Evolutionary conservation across 257 asterid species (phyloP).

Genomic region (Ilex aquifolium): DNA sequence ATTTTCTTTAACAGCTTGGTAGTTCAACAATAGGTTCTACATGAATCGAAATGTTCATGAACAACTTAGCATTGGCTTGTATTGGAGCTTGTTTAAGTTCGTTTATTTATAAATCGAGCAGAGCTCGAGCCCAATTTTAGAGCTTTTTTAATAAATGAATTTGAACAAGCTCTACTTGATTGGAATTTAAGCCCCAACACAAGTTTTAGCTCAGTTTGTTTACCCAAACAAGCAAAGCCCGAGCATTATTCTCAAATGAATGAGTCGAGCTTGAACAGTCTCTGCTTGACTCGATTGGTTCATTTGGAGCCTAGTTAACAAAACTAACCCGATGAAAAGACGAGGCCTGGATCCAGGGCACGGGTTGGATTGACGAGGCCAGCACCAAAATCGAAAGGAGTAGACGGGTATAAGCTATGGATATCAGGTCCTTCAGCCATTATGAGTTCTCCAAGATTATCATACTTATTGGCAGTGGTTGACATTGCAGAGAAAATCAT

Average conservation of each 20-base stretch:
- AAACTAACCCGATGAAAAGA: conserved; percentile 53
- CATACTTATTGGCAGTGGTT: conserved; percentile 69
- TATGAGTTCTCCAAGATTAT: conserved; percentile 72
- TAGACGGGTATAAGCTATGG: conserved; percentile 46
- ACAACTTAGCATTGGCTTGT: too few relatives aligned
- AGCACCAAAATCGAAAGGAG: conserved; percentile 82
- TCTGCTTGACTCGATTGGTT: background rate
- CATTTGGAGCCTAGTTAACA: background rate
- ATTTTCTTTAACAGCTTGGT: background rate
- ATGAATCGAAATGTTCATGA: background rate
- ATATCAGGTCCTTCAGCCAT: conserved; percentile 73
- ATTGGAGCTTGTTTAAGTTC: too few relatives aligned
- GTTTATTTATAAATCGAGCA: too few relatives aligned
- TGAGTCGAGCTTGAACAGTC: background rate
- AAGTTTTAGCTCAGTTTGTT: too few relatives aligned
- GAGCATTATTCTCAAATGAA: too few relatives aligned
- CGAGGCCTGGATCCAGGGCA: conserved; percentile 72
- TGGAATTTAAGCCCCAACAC: too few relatives aligned
- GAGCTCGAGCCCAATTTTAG: too few relatives aligned
- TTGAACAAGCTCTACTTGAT: too few relatives aligned
- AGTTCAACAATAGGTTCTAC: background rate
- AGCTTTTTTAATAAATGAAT: too few relatives aligned
- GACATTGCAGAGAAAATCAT: conserved; percentile 94
- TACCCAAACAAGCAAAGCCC: too few relatives aligned
- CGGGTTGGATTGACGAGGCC: conserved; percentile 73